Conservation (phyloP, 1,284 basidiomycete species). For the Rhodotorula sp. region DNA sequence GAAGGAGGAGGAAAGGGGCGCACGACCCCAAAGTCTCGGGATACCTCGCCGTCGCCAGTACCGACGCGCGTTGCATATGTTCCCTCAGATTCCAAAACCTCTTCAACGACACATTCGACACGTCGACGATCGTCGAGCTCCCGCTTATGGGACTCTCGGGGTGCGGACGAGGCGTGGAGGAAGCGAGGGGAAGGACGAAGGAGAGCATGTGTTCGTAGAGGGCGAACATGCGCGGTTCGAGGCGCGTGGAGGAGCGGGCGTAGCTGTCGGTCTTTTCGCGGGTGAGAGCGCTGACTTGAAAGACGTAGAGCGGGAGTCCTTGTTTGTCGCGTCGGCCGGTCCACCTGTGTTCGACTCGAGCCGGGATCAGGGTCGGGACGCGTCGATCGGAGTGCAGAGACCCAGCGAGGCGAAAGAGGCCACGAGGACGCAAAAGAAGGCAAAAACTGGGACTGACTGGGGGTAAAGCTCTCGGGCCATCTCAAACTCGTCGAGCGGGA, state of each 20-base stretch:
- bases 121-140: conserved; percentile 71
- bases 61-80: conserved; percentile 70
- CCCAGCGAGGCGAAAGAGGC: conserved; percentile 38
- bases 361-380: too few relatives aligned
- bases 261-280: conserved; percentile 61
- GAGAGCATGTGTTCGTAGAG: conserved; percentile 56
- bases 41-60: conserved; percentile 74
- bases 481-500: conserved; percentile 63
- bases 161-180: conserved; percentile 54
- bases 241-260: conserved; percentile 57
- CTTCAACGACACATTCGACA: conserved; percentile 60
- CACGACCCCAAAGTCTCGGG: conserved; percentile 58
- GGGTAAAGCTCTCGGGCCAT: conserved; percentile 44
- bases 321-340: conserved; percentile 58
- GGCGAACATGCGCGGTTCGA: conserved; percentile 68
- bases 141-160: conserved; percentile 59
- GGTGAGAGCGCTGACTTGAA: conserved; percentile 59
- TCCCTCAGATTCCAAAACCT: conserved; percentile 55
- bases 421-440: too few relatives aligned
- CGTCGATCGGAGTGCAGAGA: conserved; percentile 60
- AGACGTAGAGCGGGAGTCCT: conserved; percentile 71
- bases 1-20: conserved; percentile 6
- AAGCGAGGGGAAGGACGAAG: conserved; percentile 64
- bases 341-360: conserved; percentile 53
- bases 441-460: conserved; percentile 45